Evolutionary conservation across 2,329 filamentous ascomycete genomes (phyloP), one percentile per base, ranked within the genome.

Genomic region (Monosporascus sp.): DNA sequence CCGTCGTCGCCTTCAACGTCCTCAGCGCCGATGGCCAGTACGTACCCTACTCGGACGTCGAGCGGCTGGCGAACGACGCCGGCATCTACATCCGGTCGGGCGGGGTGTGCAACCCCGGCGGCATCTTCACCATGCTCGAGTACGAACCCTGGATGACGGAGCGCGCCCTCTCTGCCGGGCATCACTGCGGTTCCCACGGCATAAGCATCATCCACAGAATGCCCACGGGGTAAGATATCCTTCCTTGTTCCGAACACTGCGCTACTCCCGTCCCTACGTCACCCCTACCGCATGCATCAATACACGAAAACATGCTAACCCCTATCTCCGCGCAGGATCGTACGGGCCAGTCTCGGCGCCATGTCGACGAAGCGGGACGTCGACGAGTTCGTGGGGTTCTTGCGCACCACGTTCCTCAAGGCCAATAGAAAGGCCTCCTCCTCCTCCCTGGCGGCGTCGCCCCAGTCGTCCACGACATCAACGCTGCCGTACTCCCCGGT

Each of bases 1-100:
- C 82, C 1, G 85, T 81, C 0, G 70, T 88, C 22, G 80, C 84
- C 2, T 85, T 88, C 68, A 88, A 86, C 56, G 67, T 88, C 14
- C 66, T 77, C 25, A 68, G 68, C n/a, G 64, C 74, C 3, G 73
- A 80, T 52, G 83, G 82, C 1, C 68, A 68, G 1, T 77, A 80
- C 58, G 68, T 85, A 31, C 73, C 79, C 1, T 85, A 83, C 61
- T 75, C 74, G 2, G 74, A 79, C 2, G 80, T 86, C n/a, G 84
- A 87, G 66, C 71, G 71, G 34, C 68, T 76, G 18, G 82, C 84
- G 0, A 79, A 84, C 56, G 68, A 74, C 14, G 70, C 73, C 3
- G 70, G 74, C 6, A 80, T 88, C 51, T 85, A 81, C 58, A 72
- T 88, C 34, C 74, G 85, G 47, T 82, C 81, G 50, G 85, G 85